Evolutionary conservation across 805 yeast genomes (phyloP).

Genomic region (Cyberlindnera mycetangii): DNA sequence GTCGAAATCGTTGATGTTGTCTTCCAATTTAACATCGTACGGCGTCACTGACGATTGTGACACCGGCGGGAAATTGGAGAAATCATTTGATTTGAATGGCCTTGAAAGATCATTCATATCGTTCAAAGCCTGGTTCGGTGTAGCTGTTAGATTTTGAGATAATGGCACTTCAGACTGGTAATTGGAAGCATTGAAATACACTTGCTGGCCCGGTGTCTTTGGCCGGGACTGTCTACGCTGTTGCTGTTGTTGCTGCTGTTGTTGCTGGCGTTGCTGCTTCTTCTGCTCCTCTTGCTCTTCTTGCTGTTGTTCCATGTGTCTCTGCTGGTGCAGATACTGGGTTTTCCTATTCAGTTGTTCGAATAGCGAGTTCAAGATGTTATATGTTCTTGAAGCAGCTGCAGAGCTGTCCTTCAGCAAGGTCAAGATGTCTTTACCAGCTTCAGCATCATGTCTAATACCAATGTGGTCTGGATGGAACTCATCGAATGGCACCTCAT

Average conservation of each 20-base stretch:
- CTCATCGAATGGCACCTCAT: conserved; percentile 46
- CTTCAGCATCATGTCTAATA: conserved; percentile 75
- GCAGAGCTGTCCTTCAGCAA: conserved; percentile 67
- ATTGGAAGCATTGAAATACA: background rate
- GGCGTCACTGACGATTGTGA: conserved; percentile 11
- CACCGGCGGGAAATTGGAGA: conserved; percentile 5
- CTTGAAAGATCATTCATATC: background rate
- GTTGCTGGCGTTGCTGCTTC: conserved; percentile 14
- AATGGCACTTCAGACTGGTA: conserved; percentile 22
- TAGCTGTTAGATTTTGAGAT: conserved; percentile 27
- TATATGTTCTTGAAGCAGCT: conserved; percentile 79
- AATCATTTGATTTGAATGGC: conserved; percentile 2
- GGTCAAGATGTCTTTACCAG: conserved; percentile 73
- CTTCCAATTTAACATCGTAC: conserved; percentile 23
- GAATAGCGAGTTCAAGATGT: conserved; percentile 73
- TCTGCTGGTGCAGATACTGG: conserved; percentile 40
- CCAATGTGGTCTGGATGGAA: conserved; percentile 49
- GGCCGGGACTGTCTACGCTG: background rate
- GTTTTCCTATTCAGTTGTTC: conserved; percentile 76
- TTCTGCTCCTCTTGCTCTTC: conserved; percentile 11
- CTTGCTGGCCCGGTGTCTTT: conserved; percentile 7
- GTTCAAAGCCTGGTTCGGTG: conserved; percentile 1
- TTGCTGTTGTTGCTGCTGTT: conserved; percentile 11
- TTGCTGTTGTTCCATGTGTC: conserved; percentile 20
- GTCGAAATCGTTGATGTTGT: conserved; percentile 25